These are phyloP conservation scores for Colletotrichum sp. DNA, from an alignment of 2,329 filamentous ascomycete genomes.

Conservation along the genomic window DNA sequence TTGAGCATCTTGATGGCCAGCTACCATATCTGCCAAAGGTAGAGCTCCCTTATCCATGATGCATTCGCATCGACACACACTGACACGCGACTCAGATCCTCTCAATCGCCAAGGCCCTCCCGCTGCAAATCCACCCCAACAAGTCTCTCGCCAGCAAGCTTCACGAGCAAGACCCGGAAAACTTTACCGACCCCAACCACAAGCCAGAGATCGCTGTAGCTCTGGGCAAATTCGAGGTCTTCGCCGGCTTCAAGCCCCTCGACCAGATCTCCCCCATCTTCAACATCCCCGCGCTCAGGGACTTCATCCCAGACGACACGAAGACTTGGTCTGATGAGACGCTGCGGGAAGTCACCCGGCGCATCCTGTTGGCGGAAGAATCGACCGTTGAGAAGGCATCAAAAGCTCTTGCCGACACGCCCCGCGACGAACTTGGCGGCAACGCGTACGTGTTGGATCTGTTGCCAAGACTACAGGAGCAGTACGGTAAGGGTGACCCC, in stretches of 20 bases:
- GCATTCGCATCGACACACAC: not conserved
- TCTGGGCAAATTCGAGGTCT: slow-evolving; percentile 74
- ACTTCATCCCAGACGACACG: slow-evolving; percentile 53
- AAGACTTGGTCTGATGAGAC: slow-evolving; percentile 60
- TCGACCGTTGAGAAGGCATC: slow-evolving; percentile 58
- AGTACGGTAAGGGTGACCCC: slow-evolving; percentile 69
- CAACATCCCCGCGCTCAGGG: slow-evolving; percentile 56
- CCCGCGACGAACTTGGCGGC: slow-evolving; percentile 50
- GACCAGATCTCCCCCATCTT: slow-evolving; percentile 64
- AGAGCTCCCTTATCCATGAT: not conserved
- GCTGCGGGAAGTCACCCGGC: slow-evolving; percentile 60
- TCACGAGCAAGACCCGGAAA: slow-evolving; percentile 66
- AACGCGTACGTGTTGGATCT: slow-evolving; percentile 68
- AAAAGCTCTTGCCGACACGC: slow-evolving; percentile 52
- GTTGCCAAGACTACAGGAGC: slow-evolving; percentile 65
- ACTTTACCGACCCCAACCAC: slow-evolving; percentile 76
- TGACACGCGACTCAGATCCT: slow-evolving; percentile 53
- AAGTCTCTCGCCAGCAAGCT: slow-evolving; percentile 69
- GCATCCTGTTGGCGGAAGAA: slow-evolving; percentile 59
- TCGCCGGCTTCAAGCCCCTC: slow-evolving; percentile 76
- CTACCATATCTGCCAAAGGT: slow-evolving; percentile 77
- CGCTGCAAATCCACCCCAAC: slow-evolving; percentile 77
- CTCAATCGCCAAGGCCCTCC: slow-evolving; percentile 77
- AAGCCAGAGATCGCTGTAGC: slow-evolving; percentile 83
- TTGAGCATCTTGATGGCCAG: slow-evolving; percentile 64